A percentile compares a stretch with the other conserved stretches of the same genome.
These are phyloP conservation scores for Blastocystis sp. DNA, from an alignment of 352 stramenopile genomes.

Conservation along the genomic window DNA sequence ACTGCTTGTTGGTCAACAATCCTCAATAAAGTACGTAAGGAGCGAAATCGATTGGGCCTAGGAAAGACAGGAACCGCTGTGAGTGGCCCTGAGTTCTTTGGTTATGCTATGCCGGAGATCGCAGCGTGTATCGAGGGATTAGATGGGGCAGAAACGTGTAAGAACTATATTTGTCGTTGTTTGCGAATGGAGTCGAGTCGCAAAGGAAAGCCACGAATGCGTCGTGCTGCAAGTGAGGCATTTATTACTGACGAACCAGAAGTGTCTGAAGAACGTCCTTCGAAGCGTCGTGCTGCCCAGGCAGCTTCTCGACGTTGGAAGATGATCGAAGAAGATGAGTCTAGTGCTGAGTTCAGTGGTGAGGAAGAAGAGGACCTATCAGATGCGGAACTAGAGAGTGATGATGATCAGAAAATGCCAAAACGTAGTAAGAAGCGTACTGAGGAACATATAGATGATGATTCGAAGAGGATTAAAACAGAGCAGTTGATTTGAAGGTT, in stretches of 20 bases:
- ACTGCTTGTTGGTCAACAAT: constrained; percentile 40
- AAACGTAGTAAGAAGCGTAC: not conserved
- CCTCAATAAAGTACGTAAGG: constrained; percentile 31
- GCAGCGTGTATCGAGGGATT: constrained; percentile 63
- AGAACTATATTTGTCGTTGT: constrained; percentile 47
- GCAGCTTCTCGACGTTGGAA: not conserved
- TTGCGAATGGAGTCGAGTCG: constrained; percentile 22
- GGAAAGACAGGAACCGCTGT: constrained; percentile 63
- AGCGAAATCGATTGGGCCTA: not conserved
- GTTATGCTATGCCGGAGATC: constrained; percentile 63
- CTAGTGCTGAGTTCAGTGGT: not conserved
- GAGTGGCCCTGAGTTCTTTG: constrained; percentile 65
- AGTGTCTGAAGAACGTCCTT: not conserved
- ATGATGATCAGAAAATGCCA: not conserved
- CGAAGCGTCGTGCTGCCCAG: constrained; percentile 43
- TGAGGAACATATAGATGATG: not conserved
- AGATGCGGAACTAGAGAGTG: constrained; percentile 7
- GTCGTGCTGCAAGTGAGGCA: not conserved
- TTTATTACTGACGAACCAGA: not conserved
- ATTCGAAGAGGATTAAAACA: not conserved
- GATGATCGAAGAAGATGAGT: constrained; percentile 31
- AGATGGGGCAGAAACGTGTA: constrained; percentile 37
- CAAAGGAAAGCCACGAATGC: not conserved
- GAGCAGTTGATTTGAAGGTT: constrained; percentile 21
- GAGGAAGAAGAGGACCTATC: not conserved